Evolutionary conservation across 2,329 filamentous ascomycete genomes (phyloP).

Genomic region (Pyrenophora teres): DNA sequence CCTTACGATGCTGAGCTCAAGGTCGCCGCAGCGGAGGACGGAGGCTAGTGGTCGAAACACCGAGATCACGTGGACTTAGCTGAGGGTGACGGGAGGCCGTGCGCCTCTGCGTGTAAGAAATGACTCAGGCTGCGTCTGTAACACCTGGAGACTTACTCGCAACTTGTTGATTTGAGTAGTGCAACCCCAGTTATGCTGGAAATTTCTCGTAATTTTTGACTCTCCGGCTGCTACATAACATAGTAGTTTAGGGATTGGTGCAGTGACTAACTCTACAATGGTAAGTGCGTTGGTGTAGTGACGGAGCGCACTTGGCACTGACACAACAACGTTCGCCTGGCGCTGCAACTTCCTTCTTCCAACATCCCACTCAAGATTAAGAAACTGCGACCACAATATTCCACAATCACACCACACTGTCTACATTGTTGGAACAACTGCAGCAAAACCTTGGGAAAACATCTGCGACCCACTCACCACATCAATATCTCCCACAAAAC

Average conservation of each 20-base stretch:
- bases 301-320: background rate
- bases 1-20: slow-evolving; percentile 28
- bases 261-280: background rate
- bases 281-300: background rate
- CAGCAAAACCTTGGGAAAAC: slow-evolving; percentile 1
- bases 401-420: slow-evolving; percentile 5
- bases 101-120: background rate
- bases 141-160: slow-evolving; percentile 1
- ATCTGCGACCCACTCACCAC: background rate
- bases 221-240: background rate
- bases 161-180: background rate
- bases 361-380: slow-evolving; percentile 17
- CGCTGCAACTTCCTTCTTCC: slow-evolving; percentile 21
- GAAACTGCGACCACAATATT: slow-evolving; percentile 21
- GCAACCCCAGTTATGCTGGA: background rate
- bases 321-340: background rate
- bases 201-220: background rate
- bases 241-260: too few species aligned
- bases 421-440: slow-evolving; percentile 4
- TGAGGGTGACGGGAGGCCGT: slow-evolving; percentile 11
- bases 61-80: slow-evolving; percentile 3
- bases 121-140: slow-evolving; percentile 4
- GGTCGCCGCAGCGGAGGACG: slow-evolving; percentile 27
- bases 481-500: background rate
- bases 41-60: slow-evolving; percentile 17